These are phyloP conservation scores for Albifimbria verrucaria DNA, from an alignment of 2,329 filamentous ascomycete genomes.

Conservation along the genomic window DNA sequence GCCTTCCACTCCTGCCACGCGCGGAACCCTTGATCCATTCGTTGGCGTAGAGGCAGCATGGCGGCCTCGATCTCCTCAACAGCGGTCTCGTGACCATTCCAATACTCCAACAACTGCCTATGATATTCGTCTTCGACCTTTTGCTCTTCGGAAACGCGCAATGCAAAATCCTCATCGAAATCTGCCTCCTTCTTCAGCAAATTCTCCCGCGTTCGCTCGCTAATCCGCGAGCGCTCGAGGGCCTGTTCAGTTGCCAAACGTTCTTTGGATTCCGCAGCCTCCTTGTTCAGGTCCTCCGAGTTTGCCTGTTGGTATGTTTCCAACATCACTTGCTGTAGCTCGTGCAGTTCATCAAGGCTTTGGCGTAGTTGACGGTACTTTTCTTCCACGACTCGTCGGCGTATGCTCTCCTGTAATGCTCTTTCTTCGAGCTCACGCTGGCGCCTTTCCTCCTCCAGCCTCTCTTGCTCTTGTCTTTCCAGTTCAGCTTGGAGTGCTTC, in stretches of 20 bases:
- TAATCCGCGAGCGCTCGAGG: constrained; percentile 26
- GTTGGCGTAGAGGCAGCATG: constrained; percentile 30
- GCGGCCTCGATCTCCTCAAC: constrained; percentile 26
- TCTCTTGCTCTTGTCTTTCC: constrained; percentile 33
- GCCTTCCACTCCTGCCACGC: constrained; percentile 39
- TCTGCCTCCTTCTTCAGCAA: constrained; percentile 29
- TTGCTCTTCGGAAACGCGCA: constrained; percentile 37
- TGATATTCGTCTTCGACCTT: constrained; percentile 43
- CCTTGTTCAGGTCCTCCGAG: constrained; percentile 18
- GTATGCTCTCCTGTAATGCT: constrained; percentile 34
- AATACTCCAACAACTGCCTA: constrained; percentile 34
- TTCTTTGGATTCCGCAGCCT: constrained; percentile 19
- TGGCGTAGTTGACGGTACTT: constrained; percentile 35
- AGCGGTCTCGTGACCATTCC: constrained; percentile 29
- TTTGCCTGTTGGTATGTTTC: constrained; percentile 35
- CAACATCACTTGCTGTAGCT: constrained; percentile 37
- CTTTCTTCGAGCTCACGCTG: constrained; percentile 35
- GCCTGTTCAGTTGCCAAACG: constrained; percentile 30
- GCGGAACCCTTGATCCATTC: constrained; percentile 38
- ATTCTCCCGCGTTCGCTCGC: constrained; percentile 18
- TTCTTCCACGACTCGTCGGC: constrained; percentile 33
- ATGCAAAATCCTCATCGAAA: constrained; percentile 37
- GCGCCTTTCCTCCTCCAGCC: constrained; percentile 32
- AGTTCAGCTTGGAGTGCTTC: constrained; percentile 39
- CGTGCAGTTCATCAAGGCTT: constrained; percentile 36